Evolutionary conservation across 257 asterid species (phyloP).

Genomic region (Solanum chiquidenum): DNA sequence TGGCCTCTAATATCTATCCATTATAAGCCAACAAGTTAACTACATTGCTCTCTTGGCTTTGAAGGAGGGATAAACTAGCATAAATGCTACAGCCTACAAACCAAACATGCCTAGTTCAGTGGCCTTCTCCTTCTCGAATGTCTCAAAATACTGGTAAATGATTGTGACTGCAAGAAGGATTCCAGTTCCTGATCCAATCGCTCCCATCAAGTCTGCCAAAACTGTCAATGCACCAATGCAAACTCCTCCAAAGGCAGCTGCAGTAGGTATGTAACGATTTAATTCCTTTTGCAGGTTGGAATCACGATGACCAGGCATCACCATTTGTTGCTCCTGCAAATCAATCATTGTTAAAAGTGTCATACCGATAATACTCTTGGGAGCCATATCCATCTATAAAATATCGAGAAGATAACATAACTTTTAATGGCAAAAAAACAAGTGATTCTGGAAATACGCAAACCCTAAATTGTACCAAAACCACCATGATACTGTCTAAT

Average conservation of each 20-base stretch:
- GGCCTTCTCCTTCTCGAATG: slow-evolving; percentile 71
- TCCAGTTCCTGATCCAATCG: slow-evolving; percentile 72
- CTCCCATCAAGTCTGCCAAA: slow-evolving; percentile 69
- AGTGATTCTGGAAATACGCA: not conserved
- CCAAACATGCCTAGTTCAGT: slow-evolving; percentile 72
- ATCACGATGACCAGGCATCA: slow-evolving; percentile 70
- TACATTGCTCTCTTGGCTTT: not conserved
- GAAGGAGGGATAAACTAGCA: not conserved
- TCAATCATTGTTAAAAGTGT: not conserved
- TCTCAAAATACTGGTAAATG: slow-evolving; percentile 67
- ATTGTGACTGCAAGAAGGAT: slow-evolving; percentile 63
- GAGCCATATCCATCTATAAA: not conserved
- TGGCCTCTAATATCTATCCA: not conserved
- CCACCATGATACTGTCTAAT: not conserved
- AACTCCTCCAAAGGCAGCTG: slow-evolving; percentile 73
- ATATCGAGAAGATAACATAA: not conserved
- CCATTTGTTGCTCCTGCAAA: slow-evolving; percentile 81
- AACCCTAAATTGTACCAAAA: not conserved
- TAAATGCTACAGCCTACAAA: slow-evolving; percentile 16
- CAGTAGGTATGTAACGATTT: slow-evolving; percentile 61
- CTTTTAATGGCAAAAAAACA: not conserved
- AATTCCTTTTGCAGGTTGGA: slow-evolving; percentile 59
- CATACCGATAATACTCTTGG: not conserved
- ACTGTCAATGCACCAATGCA: slow-evolving; percentile 69
- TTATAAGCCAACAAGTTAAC: not conserved